These are phyloP conservation scores for Rossbeevera mucosa DNA, from an alignment of 768 basidiomycete genomes.

Conservation along the genomic window DNA sequence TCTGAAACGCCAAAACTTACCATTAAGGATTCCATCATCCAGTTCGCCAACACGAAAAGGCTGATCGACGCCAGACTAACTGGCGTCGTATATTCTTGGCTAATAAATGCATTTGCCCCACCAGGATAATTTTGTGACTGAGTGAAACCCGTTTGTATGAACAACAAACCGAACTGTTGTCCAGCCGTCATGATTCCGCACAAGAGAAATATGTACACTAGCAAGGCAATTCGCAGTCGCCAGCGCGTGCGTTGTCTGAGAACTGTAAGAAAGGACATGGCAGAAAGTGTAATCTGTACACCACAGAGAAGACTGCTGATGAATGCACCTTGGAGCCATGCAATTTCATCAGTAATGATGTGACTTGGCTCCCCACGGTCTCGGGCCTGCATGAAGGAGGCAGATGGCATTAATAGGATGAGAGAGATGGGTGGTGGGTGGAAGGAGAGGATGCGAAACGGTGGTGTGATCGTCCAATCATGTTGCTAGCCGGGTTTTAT, in stretches of 20 bases:
- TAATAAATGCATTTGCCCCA: slow-evolving; percentile 12
- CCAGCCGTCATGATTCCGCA: slow-evolving; percentile 15
- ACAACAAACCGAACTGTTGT: slow-evolving; percentile 10
- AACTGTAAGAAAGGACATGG: slow-evolving; percentile 16
- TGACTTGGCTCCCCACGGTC: background rate
- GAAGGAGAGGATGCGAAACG: slow-evolving; percentile 5
- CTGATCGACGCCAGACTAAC: slow-evolving; percentile 1
- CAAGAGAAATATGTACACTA: slow-evolving; percentile 13
- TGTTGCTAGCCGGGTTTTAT: slow-evolving; percentile 1
- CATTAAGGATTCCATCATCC: slow-evolving; percentile 21
- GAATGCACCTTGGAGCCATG: slow-evolving; percentile 24
- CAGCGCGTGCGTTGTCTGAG: slow-evolving; percentile 11
- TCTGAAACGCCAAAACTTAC: slow-evolving; percentile 7
- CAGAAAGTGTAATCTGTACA: slow-evolving; percentile 16
- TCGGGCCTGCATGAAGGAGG: background rate
- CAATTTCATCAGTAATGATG: slow-evolving; percentile 4
- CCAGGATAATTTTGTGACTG: slow-evolving; percentile 10
- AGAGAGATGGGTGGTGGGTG: background rate
- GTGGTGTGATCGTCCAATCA: background rate
- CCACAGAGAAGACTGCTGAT: slow-evolving; percentile 19
- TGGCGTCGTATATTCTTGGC: background rate
- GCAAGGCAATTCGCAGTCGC: slow-evolving; percentile 10
- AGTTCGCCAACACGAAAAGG: slow-evolving; percentile 16
- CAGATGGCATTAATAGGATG: slow-evolving; percentile 4
- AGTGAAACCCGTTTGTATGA: slow-evolving; percentile 15